A percentile compares a stretch with the other conserved stretches of the same genome.
phyloP scores from a whole-genome alignment of 768 basidiomycete species.

The Trametes maxima region DNA sequence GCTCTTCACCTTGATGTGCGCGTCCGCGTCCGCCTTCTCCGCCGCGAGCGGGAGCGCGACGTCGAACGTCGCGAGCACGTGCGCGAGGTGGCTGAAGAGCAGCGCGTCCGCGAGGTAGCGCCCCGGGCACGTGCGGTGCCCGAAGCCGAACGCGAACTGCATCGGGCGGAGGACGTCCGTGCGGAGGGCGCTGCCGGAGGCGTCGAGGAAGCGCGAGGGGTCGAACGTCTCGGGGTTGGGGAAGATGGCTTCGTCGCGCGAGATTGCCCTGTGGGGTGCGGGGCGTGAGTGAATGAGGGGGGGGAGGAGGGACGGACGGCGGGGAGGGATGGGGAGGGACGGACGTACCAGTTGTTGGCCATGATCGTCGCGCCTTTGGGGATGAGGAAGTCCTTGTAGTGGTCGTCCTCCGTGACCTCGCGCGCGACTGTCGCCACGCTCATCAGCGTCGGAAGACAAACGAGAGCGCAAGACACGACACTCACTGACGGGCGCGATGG shows the following conservation, averaged over 20 bases:
- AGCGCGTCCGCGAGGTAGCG: constrained; percentile 26
- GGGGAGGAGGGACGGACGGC: background rate
- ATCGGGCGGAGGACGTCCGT: constrained; percentile 20
- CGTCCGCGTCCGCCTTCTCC: constrained; percentile 19
- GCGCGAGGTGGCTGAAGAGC: constrained; percentile 28
- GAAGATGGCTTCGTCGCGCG: constrained; percentile 33
- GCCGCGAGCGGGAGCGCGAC: constrained; percentile 18
- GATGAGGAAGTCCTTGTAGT: constrained; percentile 32
- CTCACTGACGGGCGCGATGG: constrained; percentile 25
- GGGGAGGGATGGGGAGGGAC: background rate
- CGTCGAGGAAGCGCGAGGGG: constrained; percentile 33
- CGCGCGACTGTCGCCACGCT: constrained; percentile 9
- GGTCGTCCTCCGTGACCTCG: constrained; percentile 25
- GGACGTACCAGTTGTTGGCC: constrained; percentile 34
- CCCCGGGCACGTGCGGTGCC: constrained; percentile 25
- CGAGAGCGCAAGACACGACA: background rate
- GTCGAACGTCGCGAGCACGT: constrained; percentile 30
- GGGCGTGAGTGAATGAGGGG: background rate
- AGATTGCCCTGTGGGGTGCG: constrained; percentile 31
- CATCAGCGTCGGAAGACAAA: background rate
- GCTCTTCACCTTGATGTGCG: constrained; percentile 17
- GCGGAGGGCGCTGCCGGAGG: constrained; percentile 9
- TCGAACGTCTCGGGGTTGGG: constrained; percentile 34
- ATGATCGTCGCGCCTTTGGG: constrained; percentile 35
- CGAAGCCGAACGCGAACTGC: constrained; percentile 27